Conservation (phyloP, 2,329 filamentous ascomycete genomes). For the Ceratocystis ficicola region DNA sequence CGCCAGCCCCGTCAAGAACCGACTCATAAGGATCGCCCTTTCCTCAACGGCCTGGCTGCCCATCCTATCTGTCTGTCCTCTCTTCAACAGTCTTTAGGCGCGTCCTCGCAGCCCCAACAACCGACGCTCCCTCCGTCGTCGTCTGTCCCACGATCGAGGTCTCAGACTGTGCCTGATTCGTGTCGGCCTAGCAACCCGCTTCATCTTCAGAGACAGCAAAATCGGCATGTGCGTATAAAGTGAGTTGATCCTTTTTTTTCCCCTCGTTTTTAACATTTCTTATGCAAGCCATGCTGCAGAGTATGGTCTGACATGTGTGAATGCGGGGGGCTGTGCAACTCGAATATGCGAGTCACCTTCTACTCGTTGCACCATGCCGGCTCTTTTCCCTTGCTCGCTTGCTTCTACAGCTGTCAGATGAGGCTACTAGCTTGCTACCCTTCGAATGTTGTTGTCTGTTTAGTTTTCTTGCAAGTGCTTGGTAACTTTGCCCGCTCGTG, state of each 20-base stretch:
- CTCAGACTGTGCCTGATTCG: background rate
- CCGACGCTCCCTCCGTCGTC: background rate
- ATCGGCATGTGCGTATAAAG: constrained; percentile 2
- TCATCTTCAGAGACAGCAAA: background rate
- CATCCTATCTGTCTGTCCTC: constrained; percentile 13
- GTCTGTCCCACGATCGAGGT: background rate
- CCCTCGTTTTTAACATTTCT: background rate
- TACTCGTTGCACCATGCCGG: background rate
- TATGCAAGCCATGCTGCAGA: background rate
- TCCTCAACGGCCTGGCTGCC: constrained; percentile 19
- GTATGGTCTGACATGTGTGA: background rate
- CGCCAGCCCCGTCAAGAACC: background rate
- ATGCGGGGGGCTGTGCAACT: background rate
- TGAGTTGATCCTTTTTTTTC: background rate
- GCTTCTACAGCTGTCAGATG: background rate
- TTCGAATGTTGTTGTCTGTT: background rate
- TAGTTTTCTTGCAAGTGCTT: background rate
- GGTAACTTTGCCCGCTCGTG: background rate
- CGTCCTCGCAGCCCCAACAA: background rate
- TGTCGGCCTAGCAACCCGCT: background rate
- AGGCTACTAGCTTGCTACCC: background rate
- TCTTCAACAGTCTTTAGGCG: background rate
- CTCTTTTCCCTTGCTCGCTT: background rate
- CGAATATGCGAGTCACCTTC: background rate
- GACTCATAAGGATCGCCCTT: constrained; percentile 1